A percentile compares a stretch with the other conserved stretches of the same genome.
These are phyloP conservation scores for Penicillium cosmopolitanum DNA, from an alignment of 495 filamentous ascomycete species.

Conservation along the genomic window DNA sequence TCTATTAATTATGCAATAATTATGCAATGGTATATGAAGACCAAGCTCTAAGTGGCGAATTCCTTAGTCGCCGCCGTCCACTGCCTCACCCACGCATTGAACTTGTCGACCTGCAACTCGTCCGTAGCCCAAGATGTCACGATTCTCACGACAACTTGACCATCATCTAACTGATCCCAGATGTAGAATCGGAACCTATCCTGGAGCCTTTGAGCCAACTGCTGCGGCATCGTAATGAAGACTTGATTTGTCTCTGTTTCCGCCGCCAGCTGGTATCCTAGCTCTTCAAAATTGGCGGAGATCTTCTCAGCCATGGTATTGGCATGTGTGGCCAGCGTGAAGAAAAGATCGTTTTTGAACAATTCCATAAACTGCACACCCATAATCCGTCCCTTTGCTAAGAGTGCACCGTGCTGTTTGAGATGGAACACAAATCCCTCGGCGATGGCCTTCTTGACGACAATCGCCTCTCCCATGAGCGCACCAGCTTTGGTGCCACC, in stretches of 20 bases:
- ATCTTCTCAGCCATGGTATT: conserved; percentile 45
- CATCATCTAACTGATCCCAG: conserved; percentile 38
- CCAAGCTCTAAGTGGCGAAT: conserved; percentile 8
- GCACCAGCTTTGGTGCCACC: conserved; percentile 51
- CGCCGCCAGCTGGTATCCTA: conserved; percentile 36
- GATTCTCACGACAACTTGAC: conserved; percentile 31
- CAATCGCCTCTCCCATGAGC: conserved; percentile 47
- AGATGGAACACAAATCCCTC: conserved; percentile 49
- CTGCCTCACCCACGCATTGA: conserved; percentile 38
- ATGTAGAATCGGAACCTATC: conserved; percentile 40
- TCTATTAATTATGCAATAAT: conserved; percentile 12
- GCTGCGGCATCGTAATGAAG: conserved; percentile 34
- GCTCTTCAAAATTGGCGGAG: conserved; percentile 30
- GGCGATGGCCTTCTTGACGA: conserved; percentile 38
- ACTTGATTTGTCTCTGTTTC: conserved; percentile 45
- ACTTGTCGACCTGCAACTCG: conserved; percentile 36
- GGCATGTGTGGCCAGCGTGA: conserved; percentile 43
- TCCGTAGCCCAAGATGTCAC: conserved; percentile 47
- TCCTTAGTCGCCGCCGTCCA: conserved; percentile 25
- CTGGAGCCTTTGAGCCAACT: conserved; percentile 27
- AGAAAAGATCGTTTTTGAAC: conserved; percentile 43
- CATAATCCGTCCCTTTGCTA: conserved; percentile 47
- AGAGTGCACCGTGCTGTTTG: conserved; percentile 48
- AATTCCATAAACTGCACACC: conserved; percentile 50
- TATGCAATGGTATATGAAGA: conserved; percentile 11